Conservation (phyloP, 129 eudicot species). For the Mikania micrantha region DNA sequence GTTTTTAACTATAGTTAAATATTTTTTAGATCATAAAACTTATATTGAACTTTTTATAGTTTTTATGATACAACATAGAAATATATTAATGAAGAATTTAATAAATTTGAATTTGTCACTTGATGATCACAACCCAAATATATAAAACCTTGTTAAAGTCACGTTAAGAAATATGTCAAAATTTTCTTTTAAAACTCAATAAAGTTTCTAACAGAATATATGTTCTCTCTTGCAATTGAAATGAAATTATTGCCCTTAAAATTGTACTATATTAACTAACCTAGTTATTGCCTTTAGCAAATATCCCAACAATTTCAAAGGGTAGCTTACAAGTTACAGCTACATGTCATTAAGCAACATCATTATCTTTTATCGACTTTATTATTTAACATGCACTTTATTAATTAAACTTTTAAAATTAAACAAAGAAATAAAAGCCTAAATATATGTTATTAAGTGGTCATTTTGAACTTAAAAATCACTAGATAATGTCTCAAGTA, state of each 20-base stretch:
- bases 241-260: conserved; percentile 8
- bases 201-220: too few species aligned
- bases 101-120: too few species aligned
- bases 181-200: too few species aligned
- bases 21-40: too few species aligned
- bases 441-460: not conserved
- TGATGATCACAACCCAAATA: too few species aligned
- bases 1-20: too few species aligned
- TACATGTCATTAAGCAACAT: conserved; percentile 9
- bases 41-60: too few species aligned
- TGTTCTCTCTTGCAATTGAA: not conserved
- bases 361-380: conserved; percentile 12
- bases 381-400: not conserved
- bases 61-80: too few species aligned
- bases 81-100: too few species aligned
- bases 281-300: conserved; percentile 11
- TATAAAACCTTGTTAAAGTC: too few species aligned
- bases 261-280: not conserved
- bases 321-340: conserved; percentile 38
- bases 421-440: not conserved
- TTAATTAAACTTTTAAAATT: not conserved
- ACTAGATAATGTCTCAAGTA: not conserved
- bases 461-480: not conserved
- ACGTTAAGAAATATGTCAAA: too few species aligned
- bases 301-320: conserved; percentile 18